A percentile compares a stretch with the other conserved stretches of the same genome.
Conservation (phyloP, 352 stramenopile species). For the Globisporangium mamillatum region DNA sequence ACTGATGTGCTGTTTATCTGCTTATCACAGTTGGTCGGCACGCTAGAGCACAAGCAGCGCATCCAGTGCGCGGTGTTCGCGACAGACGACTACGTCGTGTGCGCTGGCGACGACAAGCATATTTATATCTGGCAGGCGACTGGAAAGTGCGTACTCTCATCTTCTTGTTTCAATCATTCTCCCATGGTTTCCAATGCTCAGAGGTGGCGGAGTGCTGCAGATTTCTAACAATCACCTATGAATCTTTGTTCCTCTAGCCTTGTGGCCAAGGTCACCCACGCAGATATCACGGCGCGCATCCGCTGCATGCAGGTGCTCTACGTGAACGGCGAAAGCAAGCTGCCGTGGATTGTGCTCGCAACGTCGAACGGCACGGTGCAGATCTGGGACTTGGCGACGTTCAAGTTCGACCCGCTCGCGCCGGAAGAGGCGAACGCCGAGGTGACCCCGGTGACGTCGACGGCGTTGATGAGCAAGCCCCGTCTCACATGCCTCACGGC, state of each 20-base stretch:
- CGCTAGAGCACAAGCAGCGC: slow-evolving; percentile 68
- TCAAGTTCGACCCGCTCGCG: slow-evolving; percentile 44
- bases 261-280: slow-evolving; percentile 64
- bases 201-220: no score
- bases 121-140: slow-evolving; percentile 81
- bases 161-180: no score
- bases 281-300: slow-evolving; percentile 65
- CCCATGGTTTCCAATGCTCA: no score
- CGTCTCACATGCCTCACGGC: slow-evolving; percentile 74
- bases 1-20: not conserved
- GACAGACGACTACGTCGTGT: slow-evolving; percentile 73
- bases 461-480: slow-evolving; percentile 63
- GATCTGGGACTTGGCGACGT: slow-evolving; percentile 74
- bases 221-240: no score
- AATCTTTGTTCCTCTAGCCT: slow-evolving; percentile 27
- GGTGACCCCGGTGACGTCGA: slow-evolving; percentile 58
- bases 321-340: slow-evolving; percentile 44
- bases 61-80: slow-evolving; percentile 76
- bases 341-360: slow-evolving; percentile 72
- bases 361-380: slow-evolving; percentile 75
- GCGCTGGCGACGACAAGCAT: slow-evolving; percentile 72
- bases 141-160: slow-evolving; percentile 47
- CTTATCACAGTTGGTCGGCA: slow-evolving; percentile 45
- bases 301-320: slow-evolving; percentile 76
- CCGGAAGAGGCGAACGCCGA: slow-evolving; percentile 58